These are phyloP conservation scores for Miscanthus lutarioriparius DNA, from an alignment of 176 grass and related monocot genomes.

Conservation along the genomic window DNA sequence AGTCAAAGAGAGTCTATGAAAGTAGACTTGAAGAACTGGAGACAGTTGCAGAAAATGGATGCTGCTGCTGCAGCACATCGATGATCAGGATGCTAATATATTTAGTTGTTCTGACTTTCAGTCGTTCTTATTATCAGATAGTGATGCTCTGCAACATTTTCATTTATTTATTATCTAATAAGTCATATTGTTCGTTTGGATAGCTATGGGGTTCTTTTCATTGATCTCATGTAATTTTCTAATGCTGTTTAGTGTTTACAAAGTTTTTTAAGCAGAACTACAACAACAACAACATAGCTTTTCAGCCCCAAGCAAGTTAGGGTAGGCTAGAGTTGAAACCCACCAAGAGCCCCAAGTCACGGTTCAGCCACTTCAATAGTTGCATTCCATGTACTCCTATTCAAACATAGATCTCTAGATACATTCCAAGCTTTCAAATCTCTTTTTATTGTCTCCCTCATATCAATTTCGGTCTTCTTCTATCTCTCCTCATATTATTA, in stretches of 20 bases:
- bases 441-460: no score
- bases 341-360: no score
- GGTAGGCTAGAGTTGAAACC: no score
- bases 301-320: no score
- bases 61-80: neutral
- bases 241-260: neutral
- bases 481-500: no score
- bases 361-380: no score
- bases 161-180: neutral
- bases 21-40: slow-evolving; percentile 51
- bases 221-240: neutral
- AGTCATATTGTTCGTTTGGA: neutral
- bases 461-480: no score
- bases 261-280: no score
- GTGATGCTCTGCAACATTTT: neutral
- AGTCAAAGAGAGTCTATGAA: slow-evolving; percentile 27
- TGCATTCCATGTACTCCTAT: no score
- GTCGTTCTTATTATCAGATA: slow-evolving; percentile 3
- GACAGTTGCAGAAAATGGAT: slow-evolving; percentile 44
- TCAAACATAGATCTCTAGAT: no score
- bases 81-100: neutral
- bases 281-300: no score
- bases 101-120: slow-evolving; percentile 1
- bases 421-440: no score
- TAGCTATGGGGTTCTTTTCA: neutral